A percentile compares a stretch with the other conserved stretches of the same genome.
Evolutionary conservation across 139 green algal genomes (phyloP).

Genomic region (Penium margaritaceum): DNA sequence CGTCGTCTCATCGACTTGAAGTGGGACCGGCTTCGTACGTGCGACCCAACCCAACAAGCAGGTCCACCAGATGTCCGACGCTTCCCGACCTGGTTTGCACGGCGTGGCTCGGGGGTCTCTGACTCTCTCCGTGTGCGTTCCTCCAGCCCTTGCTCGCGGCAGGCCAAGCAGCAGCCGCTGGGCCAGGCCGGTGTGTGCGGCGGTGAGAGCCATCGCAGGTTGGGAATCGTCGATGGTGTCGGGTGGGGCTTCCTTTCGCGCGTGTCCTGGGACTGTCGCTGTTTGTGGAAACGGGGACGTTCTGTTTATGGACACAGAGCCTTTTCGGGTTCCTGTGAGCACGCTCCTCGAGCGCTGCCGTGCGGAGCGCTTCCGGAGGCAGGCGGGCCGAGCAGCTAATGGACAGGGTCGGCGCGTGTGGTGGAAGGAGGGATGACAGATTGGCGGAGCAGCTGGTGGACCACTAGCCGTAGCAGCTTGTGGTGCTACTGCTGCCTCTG

Average conservation of each 20-base stretch:
- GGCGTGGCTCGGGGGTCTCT: too few relatives aligned
- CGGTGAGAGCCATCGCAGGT: not conserved
- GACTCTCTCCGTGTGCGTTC: too few relatives aligned
- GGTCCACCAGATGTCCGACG: too few relatives aligned
- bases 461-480: not conserved
- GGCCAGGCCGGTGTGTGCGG: not conserved
- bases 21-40: not conserved
- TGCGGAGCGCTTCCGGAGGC: constrained; percentile 68
- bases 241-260: constrained; percentile 70
- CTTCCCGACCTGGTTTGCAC: too few relatives aligned
- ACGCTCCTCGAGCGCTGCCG: constrained; percentile 64
- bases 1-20: not conserved
- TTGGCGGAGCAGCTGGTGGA: too few relatives aligned
- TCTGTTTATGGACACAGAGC: constrained; percentile 75
- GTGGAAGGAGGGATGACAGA: not conserved
- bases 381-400: not conserved
- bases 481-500: not conserved
- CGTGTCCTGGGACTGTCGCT: constrained; percentile 69
- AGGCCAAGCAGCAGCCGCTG: too few relatives aligned
- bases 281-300: constrained; percentile 71
- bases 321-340: constrained; percentile 61
- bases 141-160: too few relatives aligned
- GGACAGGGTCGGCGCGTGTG: not conserved
- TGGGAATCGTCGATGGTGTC: constrained; percentile 18
- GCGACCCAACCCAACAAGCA: too few relatives aligned